These are phyloP conservation scores for Albatrellus ellisii DNA, from an alignment of 768 basidiomycete genomes.

Conservation along the genomic window DNA sequence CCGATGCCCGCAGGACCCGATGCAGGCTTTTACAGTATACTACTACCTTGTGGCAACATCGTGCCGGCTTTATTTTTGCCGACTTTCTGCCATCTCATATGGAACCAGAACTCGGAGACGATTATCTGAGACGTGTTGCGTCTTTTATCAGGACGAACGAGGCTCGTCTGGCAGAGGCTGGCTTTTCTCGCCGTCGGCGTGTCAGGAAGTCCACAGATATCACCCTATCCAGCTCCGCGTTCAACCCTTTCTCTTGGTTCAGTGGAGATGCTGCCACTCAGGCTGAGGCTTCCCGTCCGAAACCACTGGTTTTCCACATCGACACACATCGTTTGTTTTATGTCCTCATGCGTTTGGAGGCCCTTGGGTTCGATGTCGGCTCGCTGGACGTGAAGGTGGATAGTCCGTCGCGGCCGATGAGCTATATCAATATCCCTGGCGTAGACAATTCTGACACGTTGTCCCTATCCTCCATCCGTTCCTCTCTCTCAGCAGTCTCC, in stretches of 20 bases:
- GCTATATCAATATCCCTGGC: constrained; percentile 45
- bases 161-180: constrained; percentile 55
- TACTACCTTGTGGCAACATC: too few relatives aligned
- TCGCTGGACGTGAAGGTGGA: constrained; percentile 68
- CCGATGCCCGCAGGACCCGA: neutral
- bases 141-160: constrained; percentile 65
- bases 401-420: constrained; percentile 64
- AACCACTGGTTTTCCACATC: constrained; percentile 53
- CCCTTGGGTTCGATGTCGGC: constrained; percentile 62
- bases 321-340: constrained; percentile 84
- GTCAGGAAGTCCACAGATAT: constrained; percentile 20
- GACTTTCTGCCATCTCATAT: constrained; percentile 23
- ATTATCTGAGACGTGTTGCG: constrained; percentile 58
- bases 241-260: constrained; percentile 59
- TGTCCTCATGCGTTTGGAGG: constrained; percentile 77
- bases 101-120: constrained; percentile 57
- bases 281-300: constrained; percentile 22
- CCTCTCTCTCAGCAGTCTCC: constrained; percentile 67
- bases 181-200: constrained; percentile 36
- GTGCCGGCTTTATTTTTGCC: constrained; percentile 14
- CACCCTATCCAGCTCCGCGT: constrained; percentile 23
- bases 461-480: constrained; percentile 63
- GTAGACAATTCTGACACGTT: constrained; percentile 60
- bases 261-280: constrained; percentile 21
- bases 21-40: too few relatives aligned